Conservation (phyloP, 345 rosid species). For the Eucalyptus leucophloia region DNA sequence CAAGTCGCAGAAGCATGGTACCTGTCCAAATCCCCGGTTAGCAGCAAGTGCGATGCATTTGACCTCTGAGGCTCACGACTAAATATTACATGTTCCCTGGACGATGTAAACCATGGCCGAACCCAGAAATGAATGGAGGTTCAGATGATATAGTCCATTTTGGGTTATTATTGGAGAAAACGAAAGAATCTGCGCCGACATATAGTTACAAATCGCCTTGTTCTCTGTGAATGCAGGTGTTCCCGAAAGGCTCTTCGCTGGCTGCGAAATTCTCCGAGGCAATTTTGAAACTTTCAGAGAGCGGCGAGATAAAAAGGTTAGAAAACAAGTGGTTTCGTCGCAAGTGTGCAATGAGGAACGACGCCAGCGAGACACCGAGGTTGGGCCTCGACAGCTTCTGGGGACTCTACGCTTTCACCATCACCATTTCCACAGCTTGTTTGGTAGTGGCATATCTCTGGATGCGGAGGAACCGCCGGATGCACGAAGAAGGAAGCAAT, state of each 20-base stretch:
- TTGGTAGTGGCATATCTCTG: background rate
- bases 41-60: background rate
- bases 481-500: background rate
- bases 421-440: constrained; percentile 19
- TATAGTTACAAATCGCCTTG: background rate
- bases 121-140: background rate
- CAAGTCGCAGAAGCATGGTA: background rate
- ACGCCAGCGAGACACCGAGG: background rate
- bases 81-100: background rate
- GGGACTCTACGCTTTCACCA: constrained; percentile 20
- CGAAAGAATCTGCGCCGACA: background rate
- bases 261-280: constrained; percentile 25
- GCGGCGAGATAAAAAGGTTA: constrained; percentile 1
- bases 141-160: background rate
- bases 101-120: background rate
- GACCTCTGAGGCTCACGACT: background rate
- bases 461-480: background rate
- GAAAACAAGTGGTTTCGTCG: constrained; percentile 20
- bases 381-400: constrained; percentile 25
- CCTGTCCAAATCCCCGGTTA: background rate
- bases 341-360: constrained; percentile 1
- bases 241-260: constrained; percentile 37
- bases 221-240: constrained; percentile 4
- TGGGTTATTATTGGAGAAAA: background rate
- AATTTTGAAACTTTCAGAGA: constrained; percentile 22